phyloP scores from a whole-genome alignment of 2,329 filamentous ascomycete species.

The Colletotrichum neosansevieriae region DNA sequence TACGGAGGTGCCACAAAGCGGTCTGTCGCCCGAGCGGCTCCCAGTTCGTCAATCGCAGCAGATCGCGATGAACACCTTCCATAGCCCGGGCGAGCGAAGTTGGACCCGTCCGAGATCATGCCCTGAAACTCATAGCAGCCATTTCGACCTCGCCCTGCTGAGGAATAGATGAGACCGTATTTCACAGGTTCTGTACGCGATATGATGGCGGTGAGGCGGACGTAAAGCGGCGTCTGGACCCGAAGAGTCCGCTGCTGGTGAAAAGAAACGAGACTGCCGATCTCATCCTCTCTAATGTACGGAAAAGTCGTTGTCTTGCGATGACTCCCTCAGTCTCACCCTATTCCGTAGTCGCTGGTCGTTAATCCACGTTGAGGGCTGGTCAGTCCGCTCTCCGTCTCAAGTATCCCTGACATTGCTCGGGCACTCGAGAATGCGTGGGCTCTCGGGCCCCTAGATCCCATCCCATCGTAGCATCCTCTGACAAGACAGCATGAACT shows the following conservation, averaged over 20 bases:
- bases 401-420: no score
- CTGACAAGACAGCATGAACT: slow-evolving; percentile 33
- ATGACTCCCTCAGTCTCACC: no score
- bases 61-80: slow-evolving; percentile 24
- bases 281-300: not conserved
- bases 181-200: not conserved
- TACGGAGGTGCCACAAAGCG: slow-evolving; percentile 29
- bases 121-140: not conserved
- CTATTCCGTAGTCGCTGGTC: no score
- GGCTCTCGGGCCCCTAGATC: slow-evolving; percentile 10
- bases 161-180: not conserved
- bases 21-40: slow-evolving; percentile 17
- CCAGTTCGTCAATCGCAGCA: slow-evolving; percentile 9
- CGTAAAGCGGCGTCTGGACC: not conserved
- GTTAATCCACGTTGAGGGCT: no score
- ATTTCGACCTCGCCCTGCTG: no score
- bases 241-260: not conserved
- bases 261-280: not conserved
- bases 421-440: not conserved
- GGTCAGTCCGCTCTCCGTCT: no score
- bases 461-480: slow-evolving; percentile 8
- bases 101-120: slow-evolving; percentile 12
- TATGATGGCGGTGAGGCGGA: not conserved
- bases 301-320: no score
- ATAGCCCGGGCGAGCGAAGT: not conserved